Evolutionary conservation across 345 rosid genomes (phyloP), one percentile per base, ranked within the genome.

Genomic region (Salix dunnii): DNA sequence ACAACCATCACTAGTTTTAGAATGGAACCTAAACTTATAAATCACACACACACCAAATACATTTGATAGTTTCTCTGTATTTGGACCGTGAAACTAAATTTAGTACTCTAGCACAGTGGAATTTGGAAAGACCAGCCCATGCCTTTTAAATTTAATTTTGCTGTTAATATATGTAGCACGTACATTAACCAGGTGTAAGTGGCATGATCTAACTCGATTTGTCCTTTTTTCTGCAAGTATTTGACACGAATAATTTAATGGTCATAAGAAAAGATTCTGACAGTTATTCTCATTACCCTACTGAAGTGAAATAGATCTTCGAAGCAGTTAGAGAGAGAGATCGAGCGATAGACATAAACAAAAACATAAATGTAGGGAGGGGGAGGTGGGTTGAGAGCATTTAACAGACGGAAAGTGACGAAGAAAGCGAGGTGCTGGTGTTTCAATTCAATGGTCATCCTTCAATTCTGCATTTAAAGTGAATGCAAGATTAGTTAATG

Each of bases 381-480:
- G 53, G 75, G 83, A 73, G 87, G 89, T 86, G 85, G 89, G 81
- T 85, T 86, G 88, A 72, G 82, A 75, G 86, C 91, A 83, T 86
- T 88, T 58, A 87, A 83, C 82, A 66, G 71, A 63, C 0, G 61
- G 68, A 17, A 69, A 58, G 76, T 68, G 80, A 85, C 53, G 79
- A 79, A 49, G 88, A 82, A 81, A 87, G 85, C 78, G 81, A 84
- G 84, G 91, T 74, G 83, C 70, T 84, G 76, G 76, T 65, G 76
- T 55, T 75, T 72, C 73, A 55, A 78, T 67, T 83, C 80, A 76
- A 83, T 83, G 78, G 81, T 70, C 79, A 70, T 78, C 76, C 82
- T 82, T 86, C 79, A 88, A 84, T 79, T 86, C 85, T 77, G 89
- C 89, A 86, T 88, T 88, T 84, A 88, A 42, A 75, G 81, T 77